Evolutionary conservation across 768 basidiomycete species (phyloP), one percentile per base, ranked within the genome.

Genomic region (Agaricus blazei): DNA sequence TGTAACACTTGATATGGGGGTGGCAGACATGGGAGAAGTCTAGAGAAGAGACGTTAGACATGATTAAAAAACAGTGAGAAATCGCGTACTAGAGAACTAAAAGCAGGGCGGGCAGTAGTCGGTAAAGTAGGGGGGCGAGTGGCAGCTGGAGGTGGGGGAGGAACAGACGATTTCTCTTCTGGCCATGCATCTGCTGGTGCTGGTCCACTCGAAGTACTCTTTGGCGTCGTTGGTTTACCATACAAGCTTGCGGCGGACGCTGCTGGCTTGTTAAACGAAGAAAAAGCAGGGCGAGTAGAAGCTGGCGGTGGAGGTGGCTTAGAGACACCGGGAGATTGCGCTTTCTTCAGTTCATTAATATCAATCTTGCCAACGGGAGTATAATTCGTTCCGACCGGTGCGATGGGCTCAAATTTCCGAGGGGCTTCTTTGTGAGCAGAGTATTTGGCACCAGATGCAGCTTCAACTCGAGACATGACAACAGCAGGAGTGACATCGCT

Each of bases 391-490:
- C 90, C 88, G 3, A 88, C 88, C 15, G 93, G 89, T 0, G 87
- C 80, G 60, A 95, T 93, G 4, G 89, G 88, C 59, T 92, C 88
- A 51, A 76, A 77, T 63, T 80, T 85, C 55, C 87, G 83, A 0
- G 87, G 67, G n/a, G 75, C 69, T 63, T 94, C 90, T 48, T 87
- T 85, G 63, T 94, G 93, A 1, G 83, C 76, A 3, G 90, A 88
- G 69, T 98, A 98, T 63, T 83, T 91, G 0, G 92, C 83, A n/a
- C 93, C 93, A 11, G 90, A 93, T 9, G 92, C 87, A 15, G 87
- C 85, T 73, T 87, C 86, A n/a, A 96, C 83, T 43, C 89, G 83
- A 56, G 84, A 83, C 84, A 91, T 90, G 70, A 98, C 91, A 49
- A 88, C 67, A 0, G 76, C 73, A 0, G 94, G 88, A 0, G 82